These are phyloP conservation scores for Codiaeum variegatum DNA, from an alignment of 441 rosid species.

Conservation along the genomic window DNA sequence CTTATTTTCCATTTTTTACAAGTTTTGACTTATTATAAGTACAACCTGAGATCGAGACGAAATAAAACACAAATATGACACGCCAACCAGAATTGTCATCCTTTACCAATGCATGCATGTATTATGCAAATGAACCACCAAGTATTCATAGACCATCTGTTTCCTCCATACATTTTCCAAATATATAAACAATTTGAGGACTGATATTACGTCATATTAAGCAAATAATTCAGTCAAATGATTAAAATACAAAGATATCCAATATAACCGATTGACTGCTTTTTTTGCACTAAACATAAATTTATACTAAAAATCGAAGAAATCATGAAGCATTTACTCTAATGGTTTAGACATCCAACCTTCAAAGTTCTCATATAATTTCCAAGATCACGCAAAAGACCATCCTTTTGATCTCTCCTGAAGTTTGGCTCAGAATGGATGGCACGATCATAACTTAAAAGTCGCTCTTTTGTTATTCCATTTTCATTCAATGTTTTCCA, in stretches of 20 bases:
- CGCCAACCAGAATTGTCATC: too few species aligned
- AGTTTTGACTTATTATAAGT: too few species aligned
- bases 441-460: constrained; percentile 94
- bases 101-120: not conserved
- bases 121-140: not conserved
- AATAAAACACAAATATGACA: too few species aligned
- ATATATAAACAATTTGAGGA: constrained; percentile 1
- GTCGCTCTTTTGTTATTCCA: constrained; percentile 89
- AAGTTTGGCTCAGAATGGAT: constrained; percentile 88
- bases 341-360: constrained; percentile 41
- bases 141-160: not conserved
- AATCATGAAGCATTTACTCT: constrained; percentile 13
- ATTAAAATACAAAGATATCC: constrained; percentile 9
- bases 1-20: too few species aligned
- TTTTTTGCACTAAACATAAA: not conserved
- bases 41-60: too few species aligned
- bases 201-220: not conserved
- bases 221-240: not conserved
- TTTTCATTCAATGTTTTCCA: constrained; percentile 96
- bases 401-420: constrained; percentile 74
- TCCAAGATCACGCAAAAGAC: constrained; percentile 89
- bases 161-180: not conserved
- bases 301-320: not conserved
- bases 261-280: constrained; percentile 1
- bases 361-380: constrained; percentile 94